phyloP scores from a whole-genome alignment of 176 grass and related monocot species.

The Otatea glauca region DNA sequence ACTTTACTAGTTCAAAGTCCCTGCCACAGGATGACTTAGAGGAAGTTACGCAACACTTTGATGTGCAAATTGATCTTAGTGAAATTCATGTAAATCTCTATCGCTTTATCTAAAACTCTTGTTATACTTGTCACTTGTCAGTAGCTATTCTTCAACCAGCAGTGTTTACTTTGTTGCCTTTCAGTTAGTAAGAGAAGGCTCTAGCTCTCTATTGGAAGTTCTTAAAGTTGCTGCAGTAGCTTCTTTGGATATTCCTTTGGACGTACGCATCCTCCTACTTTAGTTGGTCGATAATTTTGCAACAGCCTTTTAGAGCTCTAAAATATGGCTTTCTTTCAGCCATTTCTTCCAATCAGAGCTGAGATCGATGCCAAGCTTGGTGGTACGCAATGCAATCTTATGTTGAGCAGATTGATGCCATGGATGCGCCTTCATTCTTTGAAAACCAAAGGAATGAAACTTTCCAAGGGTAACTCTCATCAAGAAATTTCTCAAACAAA shows the following conservation, averaged over 20 bases:
- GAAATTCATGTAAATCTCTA: constrained; percentile 88
- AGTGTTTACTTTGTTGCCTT: constrained; percentile 49
- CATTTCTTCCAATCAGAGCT: constrained; percentile 84
- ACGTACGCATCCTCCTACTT: constrained; percentile 67
- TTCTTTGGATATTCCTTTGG: constrained; percentile 83
- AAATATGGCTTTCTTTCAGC: constrained; percentile 59
- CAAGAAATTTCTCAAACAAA: constrained; percentile 61
- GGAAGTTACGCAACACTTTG: constrained; percentile 78
- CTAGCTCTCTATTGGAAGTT: constrained; percentile 89
- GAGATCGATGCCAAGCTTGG: constrained; percentile 96
- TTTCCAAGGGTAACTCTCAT: constrained; percentile 59
- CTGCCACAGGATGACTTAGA: constrained; percentile 72
- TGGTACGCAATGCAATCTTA: constrained; percentile 89
- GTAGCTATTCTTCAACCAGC: constrained; percentile 34
- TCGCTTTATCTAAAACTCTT: constrained; percentile 25
- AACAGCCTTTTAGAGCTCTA: constrained; percentile 36
- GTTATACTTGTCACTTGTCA: constrained; percentile 37
- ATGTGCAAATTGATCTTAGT: constrained; percentile 93
- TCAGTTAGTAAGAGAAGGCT: constrained; percentile 82
- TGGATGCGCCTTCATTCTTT: constrained; percentile 72
- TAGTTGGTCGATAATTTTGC: constrained; percentile 26
- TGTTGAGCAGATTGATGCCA: constrained; percentile 85
- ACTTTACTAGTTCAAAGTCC: constrained; percentile 75
- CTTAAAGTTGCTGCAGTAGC: constrained; percentile 78
- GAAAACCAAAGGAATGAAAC: constrained; percentile 64